Evolutionary conservation across 2,329 filamentous ascomycete genomes (phyloP), one percentile per base, ranked within the genome.

Genomic region (Diplocarpon rosae): DNA sequence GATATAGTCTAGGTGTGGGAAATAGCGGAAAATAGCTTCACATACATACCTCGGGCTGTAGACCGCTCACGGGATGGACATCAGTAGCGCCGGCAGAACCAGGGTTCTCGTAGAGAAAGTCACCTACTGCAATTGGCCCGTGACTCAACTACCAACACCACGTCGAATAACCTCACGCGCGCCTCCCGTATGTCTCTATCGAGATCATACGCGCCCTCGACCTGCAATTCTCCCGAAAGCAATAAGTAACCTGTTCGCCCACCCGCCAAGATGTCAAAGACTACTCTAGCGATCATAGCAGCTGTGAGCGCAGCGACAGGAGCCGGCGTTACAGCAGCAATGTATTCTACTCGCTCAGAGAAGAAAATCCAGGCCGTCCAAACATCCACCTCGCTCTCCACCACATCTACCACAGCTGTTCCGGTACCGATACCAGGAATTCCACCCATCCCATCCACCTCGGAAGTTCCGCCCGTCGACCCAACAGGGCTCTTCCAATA

Each of bases 401-500:
- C 59, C 28, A 50, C 42, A 56, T 55, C 50, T 33, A 50, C 50
- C 43, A 35, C 54, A 38, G 57, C 53, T 41, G 42, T 56, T 47
- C 50, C 55, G 13, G 43, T 58, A 36, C 57, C 55, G 10, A 49
- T 56, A 36, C 60, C 62, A 14, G 46, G 44, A 5, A 53, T 63
- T 37, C 50, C 57, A 31, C 48, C 62, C 8, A 38, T 51, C 5
- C 41, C 52, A 29, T 20, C 46, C 5, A 51, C 59, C 40, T 49
- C 60, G 24, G 59, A 63, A n/a, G 57, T 62, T 40, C 59, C 67
- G 10, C 77, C 74, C 30, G 83, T 89, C 59, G 75, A 90, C 64
- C 84, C 85, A 3, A 69, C 79, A 31, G 85, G 85, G 11, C 73
- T 90, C 54, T 85, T 88, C 65, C 76, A 88, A 56, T 90, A 90